These are phyloP conservation scores for Crocinoboletus sp. DNA, from an alignment of 1,284 basidiomycete genomes.

Conservation along the genomic window DNA sequence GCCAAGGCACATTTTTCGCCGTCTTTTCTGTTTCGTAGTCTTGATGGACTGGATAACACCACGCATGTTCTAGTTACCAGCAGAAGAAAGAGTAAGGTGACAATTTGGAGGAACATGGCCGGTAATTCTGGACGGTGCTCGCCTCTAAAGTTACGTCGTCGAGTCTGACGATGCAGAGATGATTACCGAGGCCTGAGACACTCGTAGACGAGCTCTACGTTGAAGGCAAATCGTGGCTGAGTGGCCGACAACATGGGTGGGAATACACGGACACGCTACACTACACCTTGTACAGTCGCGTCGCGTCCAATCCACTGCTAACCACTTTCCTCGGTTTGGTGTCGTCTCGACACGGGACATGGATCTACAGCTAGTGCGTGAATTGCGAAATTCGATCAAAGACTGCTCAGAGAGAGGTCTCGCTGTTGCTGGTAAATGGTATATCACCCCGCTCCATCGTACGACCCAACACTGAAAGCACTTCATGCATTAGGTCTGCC, in stretches of 20 bases:
- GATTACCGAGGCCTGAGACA: background rate
- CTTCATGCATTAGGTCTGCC: constrained; percentile 50
- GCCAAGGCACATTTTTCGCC: constrained; percentile 39
- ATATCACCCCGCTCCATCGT: constrained; percentile 21
- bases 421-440: constrained; percentile 70
- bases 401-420: constrained; percentile 61
- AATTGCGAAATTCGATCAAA: constrained; percentile 49
- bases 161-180: background rate
- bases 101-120: constrained; percentile 18
- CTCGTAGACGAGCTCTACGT: background rate
- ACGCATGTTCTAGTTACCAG: constrained; percentile 19
- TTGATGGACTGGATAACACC: constrained; percentile 16
- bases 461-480: constrained; percentile 15
- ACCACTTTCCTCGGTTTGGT: background rate
- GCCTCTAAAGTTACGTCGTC: background rate
- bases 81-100: constrained; percentile 10
- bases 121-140: background rate
- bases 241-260: constrained; percentile 10
- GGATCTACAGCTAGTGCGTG: constrained; percentile 37
- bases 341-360: constrained; percentile 16
- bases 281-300: no score
- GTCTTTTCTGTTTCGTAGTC: constrained; percentile 11
- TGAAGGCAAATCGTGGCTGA: no score
- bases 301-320: background rate
- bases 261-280: constrained; percentile 7